These are phyloP conservation scores for Diaporthe australafricana DNA, from an alignment of 2,329 filamentous ascomycete genomes.

Conservation along the genomic window DNA sequence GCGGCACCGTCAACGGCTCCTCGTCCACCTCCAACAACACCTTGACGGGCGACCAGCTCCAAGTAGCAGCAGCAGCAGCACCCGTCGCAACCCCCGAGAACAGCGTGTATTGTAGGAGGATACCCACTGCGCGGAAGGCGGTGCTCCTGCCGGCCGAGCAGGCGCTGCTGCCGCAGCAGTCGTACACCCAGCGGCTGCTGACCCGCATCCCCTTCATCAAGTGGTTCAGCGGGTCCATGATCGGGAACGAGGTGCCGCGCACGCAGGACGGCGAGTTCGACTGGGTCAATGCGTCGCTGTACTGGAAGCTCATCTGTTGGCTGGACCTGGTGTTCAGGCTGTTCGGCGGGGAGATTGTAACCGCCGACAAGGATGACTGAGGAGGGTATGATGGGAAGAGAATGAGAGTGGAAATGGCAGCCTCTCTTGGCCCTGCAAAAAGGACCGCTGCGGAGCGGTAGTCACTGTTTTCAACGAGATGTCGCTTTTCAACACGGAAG, in stretches of 20 bases:
- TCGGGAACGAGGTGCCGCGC: slow-evolving; percentile 80
- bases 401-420: neutral
- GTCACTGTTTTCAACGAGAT: neutral
- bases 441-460: neutral
- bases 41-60: slow-evolving; percentile 45
- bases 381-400: neutral
- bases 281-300: slow-evolving; percentile 73
- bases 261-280: slow-evolving; percentile 83
- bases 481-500: neutral
- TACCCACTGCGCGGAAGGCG: slow-evolving; percentile 74
- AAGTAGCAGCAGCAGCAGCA: neutral
- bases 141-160: slow-evolving; percentile 76
- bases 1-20: slow-evolving; percentile 60
- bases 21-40: slow-evolving; percentile 60
- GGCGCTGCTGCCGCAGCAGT: slow-evolving; percentile 77
- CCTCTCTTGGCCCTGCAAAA: neutral
- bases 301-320: slow-evolving; percentile 76
- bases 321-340: slow-evolving; percentile 69
- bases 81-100: slow-evolving; percentile 42
- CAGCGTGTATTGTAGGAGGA: slow-evolving; percentile 67
- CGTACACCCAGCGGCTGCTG: slow-evolving; percentile 71
- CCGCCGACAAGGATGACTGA: slow-evolving; percentile 69
- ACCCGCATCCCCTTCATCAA: slow-evolving; percentile 75
- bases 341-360: slow-evolving; percentile 69
- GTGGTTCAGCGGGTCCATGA: slow-evolving; percentile 79